A percentile compares a stretch with the other conserved stretches of the same genome.
phyloP scores from a whole-genome alignment of 768 basidiomycete genomes.

The Pilatotrama ljubarskyi region DNA sequence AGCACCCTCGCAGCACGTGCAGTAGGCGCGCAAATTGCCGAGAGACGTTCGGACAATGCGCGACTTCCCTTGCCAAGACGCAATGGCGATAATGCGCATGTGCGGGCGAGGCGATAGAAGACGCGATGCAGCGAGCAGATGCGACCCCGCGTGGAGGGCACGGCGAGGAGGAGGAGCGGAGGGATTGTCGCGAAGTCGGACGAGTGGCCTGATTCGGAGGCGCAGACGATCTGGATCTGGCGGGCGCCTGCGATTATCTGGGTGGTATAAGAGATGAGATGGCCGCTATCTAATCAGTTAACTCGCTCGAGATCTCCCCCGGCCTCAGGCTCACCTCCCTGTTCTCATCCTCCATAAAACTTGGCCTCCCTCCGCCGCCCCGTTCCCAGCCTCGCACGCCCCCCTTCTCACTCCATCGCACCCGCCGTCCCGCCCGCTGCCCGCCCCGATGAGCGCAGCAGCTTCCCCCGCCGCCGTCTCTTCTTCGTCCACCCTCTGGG shows the following conservation, averaged over 20 bases:
- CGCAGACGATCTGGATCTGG: constrained; percentile 7
- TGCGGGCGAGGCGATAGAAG: background rate
- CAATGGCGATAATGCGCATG: too few species aligned
- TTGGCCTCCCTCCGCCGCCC: constrained; percentile 31
- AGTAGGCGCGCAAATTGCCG: background rate
- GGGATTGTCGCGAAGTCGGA: background rate
- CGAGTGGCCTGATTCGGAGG: background rate
- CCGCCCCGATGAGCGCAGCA: constrained; percentile 28
- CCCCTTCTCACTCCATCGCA: constrained; percentile 2
- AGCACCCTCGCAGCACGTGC: constrained; percentile 2
- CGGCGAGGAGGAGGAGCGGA: background rate
- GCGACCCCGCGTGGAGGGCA: background rate
- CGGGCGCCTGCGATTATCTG: constrained; percentile 18
- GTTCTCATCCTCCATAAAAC: constrained; percentile 26
- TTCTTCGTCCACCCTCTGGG: constrained; percentile 68
- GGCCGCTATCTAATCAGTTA: constrained; percentile 55
- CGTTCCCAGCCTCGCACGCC: constrained; percentile 23
- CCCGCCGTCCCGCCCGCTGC: constrained; percentile 11
- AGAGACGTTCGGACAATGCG: background rate
- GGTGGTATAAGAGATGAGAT: constrained; percentile 22
- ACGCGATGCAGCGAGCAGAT: background rate
- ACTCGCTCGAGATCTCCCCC: constrained; percentile 27
- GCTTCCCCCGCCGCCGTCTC: constrained; percentile 38
- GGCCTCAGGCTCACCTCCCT: constrained; percentile 5
- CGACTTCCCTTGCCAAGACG: too few species aligned